Conservation (phyloP, 2,329 filamentous ascomycete genomes). For the Colletotrichum sp. region DNA sequence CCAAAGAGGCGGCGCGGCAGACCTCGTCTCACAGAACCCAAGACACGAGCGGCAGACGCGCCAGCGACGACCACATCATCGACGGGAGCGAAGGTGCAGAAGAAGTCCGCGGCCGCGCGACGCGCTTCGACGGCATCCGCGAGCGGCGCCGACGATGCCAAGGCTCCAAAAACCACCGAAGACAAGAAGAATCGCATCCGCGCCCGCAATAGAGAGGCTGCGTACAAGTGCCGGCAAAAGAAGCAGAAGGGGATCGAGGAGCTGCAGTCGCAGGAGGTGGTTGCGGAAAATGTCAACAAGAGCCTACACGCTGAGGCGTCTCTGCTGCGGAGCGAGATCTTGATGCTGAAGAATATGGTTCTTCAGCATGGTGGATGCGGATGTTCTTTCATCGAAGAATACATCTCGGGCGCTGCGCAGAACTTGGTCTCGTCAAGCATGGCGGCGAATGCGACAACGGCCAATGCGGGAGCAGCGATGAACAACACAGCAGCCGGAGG, state of each 20-base stretch:
- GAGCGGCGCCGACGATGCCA: neutral
- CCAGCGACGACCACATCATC: neutral
- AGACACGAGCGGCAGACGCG: neutral
- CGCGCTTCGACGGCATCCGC: neutral
- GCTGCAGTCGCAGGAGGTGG: slow-evolving; percentile 17
- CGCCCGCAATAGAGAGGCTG: slow-evolving; percentile 20
- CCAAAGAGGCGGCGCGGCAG: neutral
- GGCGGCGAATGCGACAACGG: neutral
- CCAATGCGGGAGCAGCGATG: neutral
- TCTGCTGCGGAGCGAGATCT: slow-evolving; percentile 8
- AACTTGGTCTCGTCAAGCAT: slow-evolving; percentile 7
- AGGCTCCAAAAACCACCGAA: neutral
- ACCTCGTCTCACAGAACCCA: neutral
- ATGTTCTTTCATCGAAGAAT: slow-evolving; percentile 17
- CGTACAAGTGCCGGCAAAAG: slow-evolving; percentile 21
- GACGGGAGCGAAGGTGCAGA: neutral
- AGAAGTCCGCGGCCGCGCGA: neutral
- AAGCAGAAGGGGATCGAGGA: slow-evolving; percentile 20
- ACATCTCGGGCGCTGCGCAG: slow-evolving; percentile 14
- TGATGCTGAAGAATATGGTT: slow-evolving; percentile 21
- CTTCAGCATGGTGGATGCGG: slow-evolving; percentile 18
- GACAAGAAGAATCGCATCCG: slow-evolving; percentile 19
- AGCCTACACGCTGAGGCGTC: slow-evolving; percentile 8
- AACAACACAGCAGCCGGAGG: neutral
- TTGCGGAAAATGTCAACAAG: slow-evolving; percentile 23